Conservation (phyloP, 352 stramenopile genomes). For the Pythium coloratum region DNA sequence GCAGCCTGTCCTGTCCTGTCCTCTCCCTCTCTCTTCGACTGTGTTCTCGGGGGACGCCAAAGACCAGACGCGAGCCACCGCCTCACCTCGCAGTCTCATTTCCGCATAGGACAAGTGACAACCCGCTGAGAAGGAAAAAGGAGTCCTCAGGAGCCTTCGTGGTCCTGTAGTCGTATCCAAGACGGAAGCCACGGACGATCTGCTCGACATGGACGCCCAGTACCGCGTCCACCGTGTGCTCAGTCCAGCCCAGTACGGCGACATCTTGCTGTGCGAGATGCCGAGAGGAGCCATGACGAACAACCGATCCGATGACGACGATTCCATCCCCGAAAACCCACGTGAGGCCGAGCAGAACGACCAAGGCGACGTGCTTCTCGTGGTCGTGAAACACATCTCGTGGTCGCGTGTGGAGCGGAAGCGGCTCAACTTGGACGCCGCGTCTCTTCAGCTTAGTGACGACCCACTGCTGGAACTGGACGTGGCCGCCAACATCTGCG, state of each 20-base stretch:
- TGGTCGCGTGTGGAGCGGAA: conserved; percentile 10
- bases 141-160: too few species aligned
- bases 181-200: background rate
- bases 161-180: background rate
- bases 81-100: background rate
- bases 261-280: conserved; percentile 25
- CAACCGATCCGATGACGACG: background rate
- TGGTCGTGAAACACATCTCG: conserved; percentile 23
- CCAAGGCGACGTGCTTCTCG: background rate
- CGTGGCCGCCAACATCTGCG: conserved; percentile 20
- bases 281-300: background rate
- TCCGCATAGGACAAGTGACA: background rate
- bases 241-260: conserved; percentile 23
- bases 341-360: background rate
- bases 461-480: conserved; percentile 30
- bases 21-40: too few species aligned
- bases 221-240: conserved; percentile 24
- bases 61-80: too few species aligned
- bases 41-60: background rate
- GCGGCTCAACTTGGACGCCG: background rate
- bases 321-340: background rate
- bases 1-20: too few species aligned
- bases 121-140: background rate
- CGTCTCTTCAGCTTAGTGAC: conserved; percentile 6
- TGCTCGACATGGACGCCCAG: conserved; percentile 6